Evolutionary conservation across 2,329 filamentous ascomycete genomes (phyloP), one percentile per base, ranked within the genome.

Genomic region (Phaeosphaeria sp.): DNA sequence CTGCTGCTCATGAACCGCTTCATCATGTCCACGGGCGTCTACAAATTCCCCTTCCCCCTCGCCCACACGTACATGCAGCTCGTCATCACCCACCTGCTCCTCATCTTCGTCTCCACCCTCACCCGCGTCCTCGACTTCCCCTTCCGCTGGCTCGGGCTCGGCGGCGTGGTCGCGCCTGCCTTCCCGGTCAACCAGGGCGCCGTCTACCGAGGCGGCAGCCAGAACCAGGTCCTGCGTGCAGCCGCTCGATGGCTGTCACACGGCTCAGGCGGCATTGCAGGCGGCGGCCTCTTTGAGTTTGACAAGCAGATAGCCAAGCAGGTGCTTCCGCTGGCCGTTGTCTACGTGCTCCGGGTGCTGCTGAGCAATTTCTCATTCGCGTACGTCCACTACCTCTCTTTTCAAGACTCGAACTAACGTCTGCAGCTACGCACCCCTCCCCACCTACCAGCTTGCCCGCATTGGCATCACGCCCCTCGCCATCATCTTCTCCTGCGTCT

Each of bases 351-450:
- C 25, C 84, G 83, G 63, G 76, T 84, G 27, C 73, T 83, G 17
- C 75, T 85, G 18, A 84, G 81, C 63, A 86, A 85, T 68, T 77
- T 84, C 53, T 83, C 82, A 3, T 85, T 84, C 60, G 82, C 83
- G 78, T 82, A 77, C 57, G 79, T 60, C 15, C 53, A 8, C 39
- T 9, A 13, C 22, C 6, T 20, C n/a, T 15, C 11, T 5, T 3
- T 8, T 1, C n/a, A 11, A 9, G 27, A 0, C 3, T n/a, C 8
- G n/a, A 3, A 25, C 66, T 68, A 51, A 69, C 52, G 43, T 7
- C 6, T n/a, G 8, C 43, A 82, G 80, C 53, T 85, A 84, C 59
- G 79, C 82, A 15, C 79, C 81, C 50, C 77, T 84, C 13, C 79
- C 81, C 21, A 81, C 83, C 51, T 86, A 85, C 68, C 78, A 82